Base-by-base conservation (phyloP, 1,139 yeast species). In the Geotrichum candidum region DNA sequence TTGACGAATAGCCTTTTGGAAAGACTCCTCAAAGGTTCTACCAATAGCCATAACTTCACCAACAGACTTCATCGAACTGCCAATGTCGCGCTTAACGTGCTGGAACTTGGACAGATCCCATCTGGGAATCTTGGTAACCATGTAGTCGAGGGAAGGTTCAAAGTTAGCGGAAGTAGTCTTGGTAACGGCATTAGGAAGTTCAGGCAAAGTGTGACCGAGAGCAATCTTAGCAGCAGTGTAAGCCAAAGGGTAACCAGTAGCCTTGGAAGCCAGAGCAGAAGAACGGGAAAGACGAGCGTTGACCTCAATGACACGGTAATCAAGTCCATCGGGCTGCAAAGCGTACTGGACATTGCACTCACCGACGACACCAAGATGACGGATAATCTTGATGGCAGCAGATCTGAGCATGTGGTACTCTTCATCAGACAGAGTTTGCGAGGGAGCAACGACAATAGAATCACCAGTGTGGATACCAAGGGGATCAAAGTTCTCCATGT, bases 31-130 rank as follows among this genome's bases (percentile, higher is more conserved):
- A 69, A 94, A 94, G 18, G 96, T 94, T 77, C 99, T 84, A 74
- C 99, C 99, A 75, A 94, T 91, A 67, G 96, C 84, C 99, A 94
- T 94, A 63, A 94, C 99, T 78, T 94, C 99, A 81, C 99, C 99
- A 65, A 94, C 99, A 68, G 97, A 91, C 78, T 94, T 94, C 99
- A 94, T 94, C 54, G 97, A 86, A 5, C 98, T 92, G 50, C 96
- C 88, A 70, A 94, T 83, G 72, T 87, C 83, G 63, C 92, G 85
- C 58, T 96, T 88, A 60, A 94, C 99, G 76, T 97, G 84, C 67
- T 94, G 90, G 78, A 94, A 94, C 79, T 94, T 94, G 82, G 90
- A 88, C 78, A 94, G 83, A 78, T 94, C 99, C 99, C 99, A 94
- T 81, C 99, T 86, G 76, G 99, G 99, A 77, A 94, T 94, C 84